phyloP scores from a whole-genome alignment of 352 stramenopile species.

The Peronospora farinosa region DNA sequence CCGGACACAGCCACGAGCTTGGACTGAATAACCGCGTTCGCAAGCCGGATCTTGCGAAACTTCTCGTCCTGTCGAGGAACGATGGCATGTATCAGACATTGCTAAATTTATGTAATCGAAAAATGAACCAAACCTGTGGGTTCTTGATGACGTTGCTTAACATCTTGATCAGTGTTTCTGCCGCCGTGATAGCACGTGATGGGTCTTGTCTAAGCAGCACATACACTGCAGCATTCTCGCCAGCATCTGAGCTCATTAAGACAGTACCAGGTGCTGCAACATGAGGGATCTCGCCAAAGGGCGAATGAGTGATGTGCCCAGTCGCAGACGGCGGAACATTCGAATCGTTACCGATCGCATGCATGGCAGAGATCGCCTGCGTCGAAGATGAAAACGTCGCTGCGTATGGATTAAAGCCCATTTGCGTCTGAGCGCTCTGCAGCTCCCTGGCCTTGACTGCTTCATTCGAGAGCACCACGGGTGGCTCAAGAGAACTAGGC shows the following conservation, averaged over 20 bases:
- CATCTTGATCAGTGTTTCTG: slow-evolving; percentile 68
- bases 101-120: neutral
- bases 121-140: slow-evolving; percentile 33
- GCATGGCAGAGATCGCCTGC: slow-evolving; percentile 49
- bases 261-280: slow-evolving; percentile 4
- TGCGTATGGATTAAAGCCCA: slow-evolving; percentile 72
- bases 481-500: slow-evolving; percentile 5
- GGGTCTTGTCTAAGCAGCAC: slow-evolving; percentile 57
- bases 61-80: slow-evolving; percentile 48
- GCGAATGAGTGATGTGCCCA: slow-evolving; percentile 11
- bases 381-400: slow-evolving; percentile 60
- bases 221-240: slow-evolving; percentile 46
- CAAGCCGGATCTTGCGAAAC: slow-evolving; percentile 58
- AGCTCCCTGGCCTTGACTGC: slow-evolving; percentile 60
- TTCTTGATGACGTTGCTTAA: slow-evolving; percentile 58
- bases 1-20: slow-evolving; percentile 58
- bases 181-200: slow-evolving; percentile 37
- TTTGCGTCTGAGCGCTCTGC: slow-evolving; percentile 43
- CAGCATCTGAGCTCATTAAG: neutral
- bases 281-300: slow-evolving; percentile 17
- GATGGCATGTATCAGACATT: slow-evolving; percentile 1
- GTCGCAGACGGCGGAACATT: neutral
- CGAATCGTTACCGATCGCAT: slow-evolving; percentile 33
- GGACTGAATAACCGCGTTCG: slow-evolving; percentile 50
- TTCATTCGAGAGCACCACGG: slow-evolving; percentile 45